Evolutionary conservation across 2,329 filamentous ascomycete species (phyloP).

Genomic region (Ceratocystis albifundus): DNA sequence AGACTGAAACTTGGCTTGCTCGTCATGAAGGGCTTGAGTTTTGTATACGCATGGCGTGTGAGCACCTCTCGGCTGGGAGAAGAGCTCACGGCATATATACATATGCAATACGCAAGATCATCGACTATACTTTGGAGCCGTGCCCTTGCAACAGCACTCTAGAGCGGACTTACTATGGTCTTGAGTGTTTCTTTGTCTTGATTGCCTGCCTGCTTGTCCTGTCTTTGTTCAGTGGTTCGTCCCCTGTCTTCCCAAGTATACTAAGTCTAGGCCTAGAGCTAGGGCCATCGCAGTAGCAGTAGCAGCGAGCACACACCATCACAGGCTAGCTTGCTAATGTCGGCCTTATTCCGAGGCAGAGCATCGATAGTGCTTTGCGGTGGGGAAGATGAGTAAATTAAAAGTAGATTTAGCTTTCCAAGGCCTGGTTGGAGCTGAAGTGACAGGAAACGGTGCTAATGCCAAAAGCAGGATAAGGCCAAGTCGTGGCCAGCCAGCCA

Average conservation of each 20-base stretch:
- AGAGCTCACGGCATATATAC: too few species aligned
- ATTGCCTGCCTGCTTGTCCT: too few species aligned
- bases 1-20: neutral
- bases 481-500: neutral
- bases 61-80: too few species aligned
- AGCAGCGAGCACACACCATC: neutral
- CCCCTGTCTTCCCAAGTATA: neutral
- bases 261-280: neutral
- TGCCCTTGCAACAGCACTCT: neutral
- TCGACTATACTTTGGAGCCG: too few species aligned
- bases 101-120: neutral
- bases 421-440: conserved; percentile 7
- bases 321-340: neutral
- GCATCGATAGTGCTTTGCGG: too few species aligned
- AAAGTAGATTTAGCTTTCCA: neutral
- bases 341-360: too few species aligned
- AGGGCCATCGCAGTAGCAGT: neutral
- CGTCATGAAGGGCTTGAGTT: neutral
- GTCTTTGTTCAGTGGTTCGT: neutral
- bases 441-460: neutral
- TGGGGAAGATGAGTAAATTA: neutral
- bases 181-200: neutral
- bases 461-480: conserved; percentile 3
- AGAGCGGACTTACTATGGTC: neutral
- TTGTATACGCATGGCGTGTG: neutral